phyloP scores from a whole-genome alignment of 179 eudicot genomes.

The Vitellaria paradoxa region DNA sequence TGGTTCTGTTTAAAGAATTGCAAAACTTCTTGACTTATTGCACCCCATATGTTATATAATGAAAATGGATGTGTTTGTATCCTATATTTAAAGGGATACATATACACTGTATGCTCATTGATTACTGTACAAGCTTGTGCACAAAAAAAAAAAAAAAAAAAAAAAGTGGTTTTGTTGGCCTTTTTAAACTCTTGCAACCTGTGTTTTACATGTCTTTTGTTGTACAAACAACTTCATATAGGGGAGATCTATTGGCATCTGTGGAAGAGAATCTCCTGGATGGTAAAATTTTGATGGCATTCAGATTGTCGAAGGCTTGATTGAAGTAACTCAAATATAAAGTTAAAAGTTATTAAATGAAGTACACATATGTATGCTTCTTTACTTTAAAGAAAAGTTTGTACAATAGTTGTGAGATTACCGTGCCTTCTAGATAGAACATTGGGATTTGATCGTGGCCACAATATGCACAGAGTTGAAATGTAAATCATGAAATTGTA shows the following conservation, averaged over 20 bases:
- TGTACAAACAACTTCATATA: neutral
- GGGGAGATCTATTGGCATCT: neutral
- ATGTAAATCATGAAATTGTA: neutral
- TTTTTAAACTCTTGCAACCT: neutral
- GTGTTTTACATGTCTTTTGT: neutral
- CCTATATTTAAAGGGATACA: neutral
- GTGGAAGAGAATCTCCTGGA: neutral
- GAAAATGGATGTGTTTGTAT: neutral
- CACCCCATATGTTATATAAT: neutral
- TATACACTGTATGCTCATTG: neutral
- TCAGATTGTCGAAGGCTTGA: neutral
- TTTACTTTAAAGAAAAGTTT: neutral
- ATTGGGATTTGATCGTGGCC: neutral
- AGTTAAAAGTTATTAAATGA: neutral
- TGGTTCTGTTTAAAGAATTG: neutral
- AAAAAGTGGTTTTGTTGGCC: neutral
- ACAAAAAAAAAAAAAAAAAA: neutral
- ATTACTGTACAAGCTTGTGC: neutral
- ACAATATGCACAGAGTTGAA: neutral
- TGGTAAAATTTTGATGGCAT: neutral
- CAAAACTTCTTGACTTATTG: neutral
- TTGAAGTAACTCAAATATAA: neutral
- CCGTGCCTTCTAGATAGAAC: neutral
- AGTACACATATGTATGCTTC: neutral
- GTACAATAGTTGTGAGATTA: neutral